Percentiles rank a stretch among this genome's conserved stretches.
Evolutionary conservation across 495 filamentous ascomycete genomes (phyloP).

Genomic region (Lasiosphaeris hirsuta): DNA sequence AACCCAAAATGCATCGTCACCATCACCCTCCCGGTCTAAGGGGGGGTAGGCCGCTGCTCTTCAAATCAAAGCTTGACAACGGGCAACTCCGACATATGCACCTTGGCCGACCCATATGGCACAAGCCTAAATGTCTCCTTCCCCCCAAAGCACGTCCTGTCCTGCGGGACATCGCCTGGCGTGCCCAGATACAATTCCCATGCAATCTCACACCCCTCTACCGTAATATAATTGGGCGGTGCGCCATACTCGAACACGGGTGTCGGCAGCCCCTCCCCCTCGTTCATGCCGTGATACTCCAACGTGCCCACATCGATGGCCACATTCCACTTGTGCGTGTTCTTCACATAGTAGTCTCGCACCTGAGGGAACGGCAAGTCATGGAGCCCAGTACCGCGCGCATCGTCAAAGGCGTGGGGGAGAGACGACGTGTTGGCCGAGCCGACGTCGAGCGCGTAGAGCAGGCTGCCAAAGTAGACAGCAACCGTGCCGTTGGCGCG

Average conservation of each 20-base stretch:
- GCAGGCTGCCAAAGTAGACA: slow-evolving; percentile 51
- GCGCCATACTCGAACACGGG: slow-evolving; percentile 50
- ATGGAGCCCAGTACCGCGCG: background rate
- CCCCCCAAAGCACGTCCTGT: slow-evolving; percentile 17
- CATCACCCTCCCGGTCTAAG: no score
- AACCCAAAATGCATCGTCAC: no score
- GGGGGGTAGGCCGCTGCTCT: no score
- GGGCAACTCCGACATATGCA: slow-evolving; percentile 59
- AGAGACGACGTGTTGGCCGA: slow-evolving; percentile 15
- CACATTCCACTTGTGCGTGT: slow-evolving; percentile 43
- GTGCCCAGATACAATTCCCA: slow-evolving; percentile 49
- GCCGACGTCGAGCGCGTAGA: slow-evolving; percentile 52
- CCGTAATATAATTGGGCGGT: slow-evolving; percentile 48
- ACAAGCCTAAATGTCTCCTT: slow-evolving; percentile 43
- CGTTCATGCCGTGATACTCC: slow-evolving; percentile 11
- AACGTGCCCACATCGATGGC: slow-evolving; percentile 46
- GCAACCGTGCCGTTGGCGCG: slow-evolving; percentile 54
- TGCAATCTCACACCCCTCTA: slow-evolving; percentile 50
- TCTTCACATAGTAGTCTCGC: slow-evolving; percentile 37
- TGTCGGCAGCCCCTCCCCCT: slow-evolving; percentile 31
- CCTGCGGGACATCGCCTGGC: slow-evolving; percentile 37
- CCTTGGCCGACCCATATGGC: slow-evolving; percentile 56
- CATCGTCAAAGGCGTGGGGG: slow-evolving; percentile 20
- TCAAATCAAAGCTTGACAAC: slow-evolving; percentile 17
- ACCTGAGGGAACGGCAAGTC: slow-evolving; percentile 28